Base-by-base conservation (phyloP, 805 yeast genomes). In the Starmerella ratchasimensis region DNA sequence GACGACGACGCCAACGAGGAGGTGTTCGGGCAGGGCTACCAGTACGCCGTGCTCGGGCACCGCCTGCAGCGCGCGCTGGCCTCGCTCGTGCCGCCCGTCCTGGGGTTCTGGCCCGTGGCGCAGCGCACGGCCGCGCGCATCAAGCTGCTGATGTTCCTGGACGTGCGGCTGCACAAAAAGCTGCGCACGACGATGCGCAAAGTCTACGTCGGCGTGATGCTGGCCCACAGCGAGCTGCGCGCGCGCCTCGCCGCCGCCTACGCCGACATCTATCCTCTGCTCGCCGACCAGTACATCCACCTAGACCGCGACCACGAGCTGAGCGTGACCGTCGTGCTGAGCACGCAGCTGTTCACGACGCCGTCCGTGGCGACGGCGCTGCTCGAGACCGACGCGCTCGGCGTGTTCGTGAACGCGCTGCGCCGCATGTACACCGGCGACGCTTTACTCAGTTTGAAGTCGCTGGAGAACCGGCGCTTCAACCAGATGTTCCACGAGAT, bases 281-380 rank as follows among this genome's bases (percentile, higher is more conserved):
- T 81, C 13, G 73, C 80, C 1, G 81, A 81, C 44, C 63, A 78
- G 62, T 80, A 76, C 47, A 64, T 80, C 33, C 59, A 68, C 0
- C 62, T 73, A 45, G 99, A 90, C 52, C 67, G 94, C 42, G 97
- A 90, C 52, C 94, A 95, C 0, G 94, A 84, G 48, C 59, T 72
- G 38, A 81, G 88, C 10, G 67, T 80, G 3, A 65, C 86, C 62
- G 68, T 76, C 27, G 72, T 76, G 27, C 60, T 88, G 16, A 74
- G 93, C 0, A 75, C 88, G 0, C 98, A 90, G 58, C 60, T 90
- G 17, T 84, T 84, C 57, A 86, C 96, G 0, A 78, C 93, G 37
- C 95, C 96, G 0, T 71, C 84, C 0, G 76, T 79, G 46, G 76
- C 93, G 0, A 69, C 66, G 3, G 60, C 72, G 20, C 69, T 80